A percentile compares a stretch with the other conserved stretches of the same genome.
Evolutionary conservation across 371 early-diverging fungal genomes (phyloP).

Genomic region (Lichtheimia hyalospora): DNA sequence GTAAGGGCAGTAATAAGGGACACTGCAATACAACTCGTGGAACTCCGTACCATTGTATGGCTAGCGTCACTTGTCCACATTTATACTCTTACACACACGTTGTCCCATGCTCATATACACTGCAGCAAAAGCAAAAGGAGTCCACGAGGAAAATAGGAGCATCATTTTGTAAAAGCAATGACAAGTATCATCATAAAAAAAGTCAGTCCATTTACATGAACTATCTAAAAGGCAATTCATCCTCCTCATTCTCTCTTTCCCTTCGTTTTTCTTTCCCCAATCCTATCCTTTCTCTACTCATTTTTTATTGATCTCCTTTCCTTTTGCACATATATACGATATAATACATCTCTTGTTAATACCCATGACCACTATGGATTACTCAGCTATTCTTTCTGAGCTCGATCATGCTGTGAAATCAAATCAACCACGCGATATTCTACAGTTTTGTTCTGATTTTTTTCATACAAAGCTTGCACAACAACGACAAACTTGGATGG

Average conservation of each 20-base stretch:
- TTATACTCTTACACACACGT: no score
- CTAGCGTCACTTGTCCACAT: no score
- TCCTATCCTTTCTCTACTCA: neutral
- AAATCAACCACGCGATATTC: conserved; percentile 60
- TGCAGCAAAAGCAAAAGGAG: neutral
- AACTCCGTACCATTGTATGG: no score
- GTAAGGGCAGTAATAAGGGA: no score
- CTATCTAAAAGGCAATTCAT: neutral
- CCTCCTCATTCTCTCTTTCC: conserved; percentile 3
- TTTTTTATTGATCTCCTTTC: neutral
- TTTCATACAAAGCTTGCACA: conserved; percentile 67
- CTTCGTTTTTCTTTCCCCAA: conserved; percentile 11
- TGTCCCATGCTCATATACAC: no score
- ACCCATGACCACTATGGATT: conserved; percentile 5
- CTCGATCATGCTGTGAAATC: conserved; percentile 26
- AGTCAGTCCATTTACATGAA: no score
- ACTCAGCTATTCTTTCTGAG: conserved; percentile 25
- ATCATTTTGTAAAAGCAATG: neutral
- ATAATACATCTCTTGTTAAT: neutral
- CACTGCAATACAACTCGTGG: no score
- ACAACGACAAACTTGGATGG: conserved; percentile 37
- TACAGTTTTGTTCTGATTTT: conserved; percentile 81
- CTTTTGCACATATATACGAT: no score
- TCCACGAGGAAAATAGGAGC: conserved; percentile 4
- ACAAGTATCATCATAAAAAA: neutral